Base-by-base conservation (phyloP, 2,329 filamentous ascomycete genomes). In the Botrytis galanthina region DNA sequence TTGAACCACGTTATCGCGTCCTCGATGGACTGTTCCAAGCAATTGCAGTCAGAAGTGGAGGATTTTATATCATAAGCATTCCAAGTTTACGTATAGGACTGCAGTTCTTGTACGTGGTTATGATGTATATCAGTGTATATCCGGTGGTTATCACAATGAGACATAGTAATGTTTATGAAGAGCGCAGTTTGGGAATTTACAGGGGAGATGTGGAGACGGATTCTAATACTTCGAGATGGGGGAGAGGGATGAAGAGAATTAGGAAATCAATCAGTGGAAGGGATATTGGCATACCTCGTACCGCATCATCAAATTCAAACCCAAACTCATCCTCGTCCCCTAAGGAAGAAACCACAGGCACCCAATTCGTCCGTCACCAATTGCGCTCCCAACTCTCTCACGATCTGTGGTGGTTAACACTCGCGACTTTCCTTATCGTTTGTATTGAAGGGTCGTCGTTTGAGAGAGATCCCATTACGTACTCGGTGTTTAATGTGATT, bases 101-200 rank as follows among this genome's bases (percentile, higher is more conserved):
- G 9, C 67, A 71, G 74, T 84, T 91, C 0, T 81, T 89, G 2
- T 91, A 89, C 77, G 83, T 90, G 20, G 85, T 91, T 72, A 89
- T 90, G 84, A 91, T 91, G 88, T 91, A 91, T 80, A 87, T 91
- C 60, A 88, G 88, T 0, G 87, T 86, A 3, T 91, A 89, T 74
- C 89, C 90, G 0, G 86, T 91, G 35, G 86, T 88, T 39, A 88
- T 91, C 74, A 89, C 87, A 1, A 88, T 91, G 82, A 87, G 91
- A 42, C 89, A 90, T 79, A 91, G 90, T 57, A 93, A 93, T 78
- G 88, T 92, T 44, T 93, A 93, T 78, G 91, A 93, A 79, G 90
- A 93, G 78, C 85, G 89, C 10, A 90, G 88, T 0, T 83, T 93
- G 2, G 90, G 90, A 0, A 87, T 91, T 46, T 88, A 90, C 74